A percentile compares a stretch with the other conserved stretches of the same genome.
Evolutionary conservation across 2,329 filamentous ascomycete species (phyloP).

Genomic region (Fusarium sp.): DNA sequence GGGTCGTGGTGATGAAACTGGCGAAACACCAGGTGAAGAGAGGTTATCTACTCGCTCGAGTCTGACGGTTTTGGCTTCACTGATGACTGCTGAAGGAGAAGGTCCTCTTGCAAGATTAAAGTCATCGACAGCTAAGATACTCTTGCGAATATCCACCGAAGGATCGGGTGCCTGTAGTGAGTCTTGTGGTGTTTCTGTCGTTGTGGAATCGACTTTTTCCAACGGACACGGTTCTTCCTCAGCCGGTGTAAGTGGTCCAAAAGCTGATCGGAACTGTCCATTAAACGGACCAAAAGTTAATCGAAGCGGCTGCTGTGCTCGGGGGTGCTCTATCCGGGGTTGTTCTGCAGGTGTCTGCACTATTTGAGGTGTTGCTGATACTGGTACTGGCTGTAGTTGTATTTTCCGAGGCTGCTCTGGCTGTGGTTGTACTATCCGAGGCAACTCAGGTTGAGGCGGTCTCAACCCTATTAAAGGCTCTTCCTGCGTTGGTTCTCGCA

Average conservation of each 20-base stretch:
- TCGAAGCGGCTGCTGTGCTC: constrained; percentile 28
- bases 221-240: constrained; percentile 29
- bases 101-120: constrained; percentile 24
- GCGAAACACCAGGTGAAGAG: constrained; percentile 30
- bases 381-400: neutral
- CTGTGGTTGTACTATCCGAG: neutral
- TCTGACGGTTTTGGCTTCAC: constrained; percentile 39
- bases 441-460: neutral
- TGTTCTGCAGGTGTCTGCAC: neutral
- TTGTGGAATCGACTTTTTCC: neutral
- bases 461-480: neutral
- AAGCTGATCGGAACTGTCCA: constrained; percentile 22
- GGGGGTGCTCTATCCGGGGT: constrained; percentile 5
- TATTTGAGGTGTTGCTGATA: neutral
- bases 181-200: neutral
- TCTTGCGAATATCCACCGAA: constrained; percentile 22
- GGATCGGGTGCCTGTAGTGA: neutral
- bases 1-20: constrained; percentile 28
- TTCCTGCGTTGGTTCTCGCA: constrained; percentile 15
- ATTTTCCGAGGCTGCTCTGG: neutral
- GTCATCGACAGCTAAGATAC: constrained; percentile 21
- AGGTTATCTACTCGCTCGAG: constrained; percentile 40
- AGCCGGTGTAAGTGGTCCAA: constrained; percentile 34
- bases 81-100: constrained; percentile 33
- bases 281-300: constrained; percentile 32